Percentiles rank a stretch among this genome's conserved stretches.
Evolutionary conservation across 1,284 basidiomycete species (phyloP).

Genomic region (Caloboletus firmus): DNA sequence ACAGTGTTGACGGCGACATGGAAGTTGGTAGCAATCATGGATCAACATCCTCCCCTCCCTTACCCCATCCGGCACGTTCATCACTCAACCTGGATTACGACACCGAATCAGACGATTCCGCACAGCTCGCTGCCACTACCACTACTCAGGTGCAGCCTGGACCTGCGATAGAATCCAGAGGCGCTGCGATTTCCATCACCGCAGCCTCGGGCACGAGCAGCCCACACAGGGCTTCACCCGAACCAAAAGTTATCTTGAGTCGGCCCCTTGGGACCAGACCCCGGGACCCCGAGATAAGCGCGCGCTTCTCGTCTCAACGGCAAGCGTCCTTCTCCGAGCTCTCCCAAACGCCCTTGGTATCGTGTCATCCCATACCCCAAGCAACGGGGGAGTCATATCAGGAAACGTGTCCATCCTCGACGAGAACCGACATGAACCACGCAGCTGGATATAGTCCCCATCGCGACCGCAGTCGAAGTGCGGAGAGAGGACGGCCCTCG

Average conservation of each 20-base stretch:
- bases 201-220: constrained; percentile 5
- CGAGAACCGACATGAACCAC: neutral
- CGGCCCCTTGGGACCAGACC: constrained; percentile 8
- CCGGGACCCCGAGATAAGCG: constrained; percentile 15
- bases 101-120: constrained; percentile 11
- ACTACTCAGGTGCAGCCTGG: constrained; percentile 4
- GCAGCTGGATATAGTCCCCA: constrained; percentile 2
- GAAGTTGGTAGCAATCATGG: constrained; percentile 24
- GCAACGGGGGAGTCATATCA: constrained; percentile 11
- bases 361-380: neutral
- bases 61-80: constrained; percentile 20
- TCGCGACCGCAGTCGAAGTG: constrained; percentile 18
- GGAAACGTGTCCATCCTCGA: constrained; percentile 13
- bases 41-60: constrained; percentile 24
- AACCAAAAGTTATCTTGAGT: neutral
- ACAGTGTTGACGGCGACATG: constrained; percentile 17
- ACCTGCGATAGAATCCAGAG: constrained; percentile 3
- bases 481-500: constrained; percentile 28
- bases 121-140: constrained; percentile 8
- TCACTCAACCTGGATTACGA: constrained; percentile 23
- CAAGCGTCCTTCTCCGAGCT: neutral
- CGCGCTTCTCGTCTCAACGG: constrained; percentile 9
- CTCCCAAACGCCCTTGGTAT: constrained; percentile 4
- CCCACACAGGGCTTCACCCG: neutral
- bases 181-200: constrained; percentile 6